Evolutionary conservation across 257 asterid species (phyloP), one percentile per base, ranked within the genome.

Genomic region (Primulina tabacum): DNA sequence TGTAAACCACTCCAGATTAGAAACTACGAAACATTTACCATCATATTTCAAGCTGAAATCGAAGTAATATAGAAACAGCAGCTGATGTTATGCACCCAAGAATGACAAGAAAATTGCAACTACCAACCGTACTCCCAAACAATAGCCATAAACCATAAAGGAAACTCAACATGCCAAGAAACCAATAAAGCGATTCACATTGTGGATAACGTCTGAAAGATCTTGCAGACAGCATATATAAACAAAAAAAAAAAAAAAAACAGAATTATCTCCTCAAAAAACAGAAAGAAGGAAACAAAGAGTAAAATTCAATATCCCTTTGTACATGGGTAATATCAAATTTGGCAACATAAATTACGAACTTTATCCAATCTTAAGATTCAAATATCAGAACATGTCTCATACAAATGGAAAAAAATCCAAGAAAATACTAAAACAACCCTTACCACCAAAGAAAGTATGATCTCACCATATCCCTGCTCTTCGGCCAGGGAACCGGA

Each of bases 381-480:
- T 62, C 34, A 30, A 12, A 60, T 18, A 5, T 26, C 26, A 30
- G 55, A 43, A 43, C 30, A 59, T 26, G 64, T 9, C 18, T 11
- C n/a, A 56, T 14, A 77, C 47, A 74, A 40, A 38, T 34, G 18
- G 7, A 43, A 20, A 14, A 9, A 50, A 53, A 34, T 56, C 50
- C 17, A 70, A 14, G 60, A 34, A 68, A 2, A 40, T 38, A 68
- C 56, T 71, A 72, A 81, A 58, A 69, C 65, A 73, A 77, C 78
- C 55, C 92, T 85, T 88, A 86, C 89, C 90, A 77, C 71, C 84
- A 86, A 71, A 82, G 79, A 83, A 79, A 72, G 81, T 82, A 60
- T 77, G 82, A 79, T 77, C 97, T 90, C 95, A 94, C 99, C 99
- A 79, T 94, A 71, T 94, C 96, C 89, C 93, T 82, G 82, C 99